These are phyloP conservation scores for Claviceps sp. DNA, from an alignment of 2,329 filamentous ascomycete genomes.

Conservation along the genomic window DNA sequence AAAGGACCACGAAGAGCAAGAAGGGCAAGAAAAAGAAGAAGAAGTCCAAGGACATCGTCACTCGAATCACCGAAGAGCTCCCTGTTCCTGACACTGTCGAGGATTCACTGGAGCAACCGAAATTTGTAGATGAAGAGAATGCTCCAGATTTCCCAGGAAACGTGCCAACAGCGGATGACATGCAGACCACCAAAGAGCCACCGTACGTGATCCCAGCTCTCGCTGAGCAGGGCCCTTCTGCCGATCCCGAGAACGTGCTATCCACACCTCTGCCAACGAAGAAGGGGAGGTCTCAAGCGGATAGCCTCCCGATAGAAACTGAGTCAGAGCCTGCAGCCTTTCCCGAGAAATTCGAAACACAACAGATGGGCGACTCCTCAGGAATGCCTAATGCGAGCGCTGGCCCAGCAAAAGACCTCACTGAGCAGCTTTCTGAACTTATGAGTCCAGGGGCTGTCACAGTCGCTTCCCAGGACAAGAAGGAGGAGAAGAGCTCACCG, in stretches of 20 bases:
- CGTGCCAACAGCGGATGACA: not conserved
- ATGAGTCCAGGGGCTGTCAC: not conserved
- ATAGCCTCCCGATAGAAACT: not conserved
- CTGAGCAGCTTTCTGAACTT: not conserved
- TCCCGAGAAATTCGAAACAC: not conserved
- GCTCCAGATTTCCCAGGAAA: not conserved
- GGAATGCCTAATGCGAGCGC: too few species aligned
- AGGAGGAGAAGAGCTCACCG: conserved; percentile 6
- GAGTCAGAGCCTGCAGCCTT: not conserved
- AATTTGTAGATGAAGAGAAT: not conserved
- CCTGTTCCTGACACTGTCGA: not conserved
- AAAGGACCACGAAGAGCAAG: conserved; percentile 9
- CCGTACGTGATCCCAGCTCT: too few species aligned
- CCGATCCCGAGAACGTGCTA: conserved; percentile 4
- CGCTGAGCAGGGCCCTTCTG: not conserved
- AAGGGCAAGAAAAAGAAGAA: conserved; percentile 10
- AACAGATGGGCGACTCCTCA: not conserved
- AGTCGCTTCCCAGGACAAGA: conserved; percentile 4
- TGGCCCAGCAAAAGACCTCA: not conserved
- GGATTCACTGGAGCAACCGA: not conserved
- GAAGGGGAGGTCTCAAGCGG: conserved; percentile 11
- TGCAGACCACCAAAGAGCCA: not conserved
- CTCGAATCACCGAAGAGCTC: not conserved
- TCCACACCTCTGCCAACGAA: not conserved
- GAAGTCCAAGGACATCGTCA: conserved; percentile 1